Conservation (phyloP, 148 eudicot genomes). For the Persicaria tinctoria region DNA sequence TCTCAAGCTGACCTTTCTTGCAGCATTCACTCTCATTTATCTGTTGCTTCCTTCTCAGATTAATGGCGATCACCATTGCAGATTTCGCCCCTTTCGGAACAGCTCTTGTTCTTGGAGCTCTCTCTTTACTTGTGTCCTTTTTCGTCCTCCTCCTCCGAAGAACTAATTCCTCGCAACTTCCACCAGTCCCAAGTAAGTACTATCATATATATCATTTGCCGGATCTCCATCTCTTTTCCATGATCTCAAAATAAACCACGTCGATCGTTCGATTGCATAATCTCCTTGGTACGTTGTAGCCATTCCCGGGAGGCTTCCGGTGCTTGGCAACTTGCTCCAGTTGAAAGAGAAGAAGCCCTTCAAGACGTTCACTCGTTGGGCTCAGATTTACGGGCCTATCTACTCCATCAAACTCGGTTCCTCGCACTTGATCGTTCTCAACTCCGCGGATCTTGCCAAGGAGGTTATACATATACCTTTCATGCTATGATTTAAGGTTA, state of each 20-base stretch:
- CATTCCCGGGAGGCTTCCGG: constrained; percentile 64
- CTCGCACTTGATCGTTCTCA: constrained; percentile 48
- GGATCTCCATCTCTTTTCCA: background rate
- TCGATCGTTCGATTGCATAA: background rate
- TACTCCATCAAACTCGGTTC: constrained; percentile 72
- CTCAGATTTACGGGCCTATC: constrained; percentile 60
- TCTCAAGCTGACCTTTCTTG: background rate
- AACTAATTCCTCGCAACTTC: constrained; percentile 22
- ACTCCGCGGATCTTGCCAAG: constrained; percentile 45
- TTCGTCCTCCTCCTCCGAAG: constrained; percentile 16
- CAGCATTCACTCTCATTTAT: background rate
- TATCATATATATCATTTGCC: background rate
- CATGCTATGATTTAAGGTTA: background rate
- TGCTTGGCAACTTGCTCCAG: constrained; percentile 63
- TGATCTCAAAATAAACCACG: background rate
- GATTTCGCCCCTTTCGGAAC: constrained; percentile 16
- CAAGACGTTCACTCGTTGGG: constrained; percentile 72
- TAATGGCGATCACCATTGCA: background rate
- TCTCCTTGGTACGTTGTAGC: constrained; percentile 21
- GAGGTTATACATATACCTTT: constrained; percentile 32
- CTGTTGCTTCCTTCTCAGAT: background rate
- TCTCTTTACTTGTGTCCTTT: constrained; percentile 31
- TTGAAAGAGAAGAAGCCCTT: constrained; percentile 75
- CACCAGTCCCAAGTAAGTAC: constrained; percentile 46
- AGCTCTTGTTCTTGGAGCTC: constrained; percentile 33